phyloP scores from a whole-genome alignment of 768 basidiomycete genomes.

The Rhodosporidiobolus odoratus region DNA sequence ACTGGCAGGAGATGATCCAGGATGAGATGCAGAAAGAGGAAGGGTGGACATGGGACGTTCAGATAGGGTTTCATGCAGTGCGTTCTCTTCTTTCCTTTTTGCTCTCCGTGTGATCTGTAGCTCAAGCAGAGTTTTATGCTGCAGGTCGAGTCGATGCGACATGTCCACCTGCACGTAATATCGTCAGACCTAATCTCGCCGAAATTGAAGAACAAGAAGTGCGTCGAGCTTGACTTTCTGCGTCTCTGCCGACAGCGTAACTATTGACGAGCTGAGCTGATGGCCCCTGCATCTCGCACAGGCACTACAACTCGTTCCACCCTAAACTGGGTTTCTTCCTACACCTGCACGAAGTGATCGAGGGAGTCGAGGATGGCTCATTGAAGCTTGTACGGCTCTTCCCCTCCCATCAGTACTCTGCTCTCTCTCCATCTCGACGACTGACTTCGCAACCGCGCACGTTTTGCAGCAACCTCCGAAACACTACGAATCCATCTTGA shows the following conservation, averaged over 20 bases:
- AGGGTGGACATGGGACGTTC: conserved; percentile 46
- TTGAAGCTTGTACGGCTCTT: conserved; percentile 5
- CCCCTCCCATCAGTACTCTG: not conserved
- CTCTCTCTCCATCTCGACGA: not conserved
- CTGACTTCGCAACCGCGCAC: not conserved
- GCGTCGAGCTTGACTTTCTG: not conserved
- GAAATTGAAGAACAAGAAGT: conserved; percentile 47
- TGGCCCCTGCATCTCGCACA: not conserved
- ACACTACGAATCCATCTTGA: conserved; percentile 39
- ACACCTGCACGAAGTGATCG: conserved; percentile 42
- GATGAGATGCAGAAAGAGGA: conserved; percentile 46
- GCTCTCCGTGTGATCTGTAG: not conserved
- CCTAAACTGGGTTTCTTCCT: conserved; percentile 47
- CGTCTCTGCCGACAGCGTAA: not conserved
- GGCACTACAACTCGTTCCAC: conserved; percentile 46
- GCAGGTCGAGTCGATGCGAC: too few species aligned
- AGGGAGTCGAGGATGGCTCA: conserved; percentile 20
- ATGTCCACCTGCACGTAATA: conserved; percentile 46
- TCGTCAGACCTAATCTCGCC: conserved; percentile 46
- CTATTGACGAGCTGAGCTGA: not conserved
- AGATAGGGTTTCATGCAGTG: conserved; percentile 48
- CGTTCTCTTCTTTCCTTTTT: not conserved
- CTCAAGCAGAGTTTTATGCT: too few species aligned
- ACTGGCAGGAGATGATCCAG: conserved; percentile 44
- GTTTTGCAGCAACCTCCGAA: not conserved